Evolutionary conservation across 345 rosid genomes (phyloP).

Genomic region (Ceriops tagal): DNA sequence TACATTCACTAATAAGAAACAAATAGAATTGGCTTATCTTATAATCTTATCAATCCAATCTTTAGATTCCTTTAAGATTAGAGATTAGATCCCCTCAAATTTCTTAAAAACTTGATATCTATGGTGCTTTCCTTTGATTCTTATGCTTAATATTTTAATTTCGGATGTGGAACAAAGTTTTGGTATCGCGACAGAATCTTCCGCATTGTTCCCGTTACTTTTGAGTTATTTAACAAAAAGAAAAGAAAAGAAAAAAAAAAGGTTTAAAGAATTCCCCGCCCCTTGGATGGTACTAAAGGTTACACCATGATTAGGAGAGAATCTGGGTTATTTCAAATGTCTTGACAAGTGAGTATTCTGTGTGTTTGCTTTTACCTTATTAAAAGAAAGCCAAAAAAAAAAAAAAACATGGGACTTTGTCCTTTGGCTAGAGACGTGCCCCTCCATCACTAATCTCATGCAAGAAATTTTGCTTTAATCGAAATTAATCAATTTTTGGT

Average conservation of each 20-base stretch:
- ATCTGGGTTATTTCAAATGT: too few relatives aligned
- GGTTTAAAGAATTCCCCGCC: not conserved
- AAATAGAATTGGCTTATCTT: slow-evolving; percentile 6
- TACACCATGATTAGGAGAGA: not conserved
- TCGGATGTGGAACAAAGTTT: not conserved
- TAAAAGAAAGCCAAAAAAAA: too few relatives aligned
- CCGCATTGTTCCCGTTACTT: slow-evolving; percentile 17
- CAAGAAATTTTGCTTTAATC: too few relatives aligned
- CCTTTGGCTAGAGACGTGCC: too few relatives aligned
- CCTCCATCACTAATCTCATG: too few relatives aligned
- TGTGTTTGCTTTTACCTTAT: too few relatives aligned
- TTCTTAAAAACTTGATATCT: not conserved
- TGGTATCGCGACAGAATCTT: slow-evolving; percentile 32
- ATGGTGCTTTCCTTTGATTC: slow-evolving; percentile 10
- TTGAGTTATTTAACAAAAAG: slow-evolving; percentile 10
- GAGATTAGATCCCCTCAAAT: slow-evolving; percentile 26
- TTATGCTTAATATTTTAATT: not conserved
- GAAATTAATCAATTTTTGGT: too few relatives aligned
- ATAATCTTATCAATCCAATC: slow-evolving; percentile 15
- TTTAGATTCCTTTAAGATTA: slow-evolving; percentile 28
- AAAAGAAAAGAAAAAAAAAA: not conserved
- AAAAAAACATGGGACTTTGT: too few relatives aligned
- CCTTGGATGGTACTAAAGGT: slow-evolving; percentile 11
- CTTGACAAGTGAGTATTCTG: too few relatives aligned
- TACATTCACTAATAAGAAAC: not conserved